These are phyloP conservation scores for Nothophaeocryptopus gaeumannii DNA, from an alignment of 2,329 filamentous ascomycete genomes.

Conservation along the genomic window DNA sequence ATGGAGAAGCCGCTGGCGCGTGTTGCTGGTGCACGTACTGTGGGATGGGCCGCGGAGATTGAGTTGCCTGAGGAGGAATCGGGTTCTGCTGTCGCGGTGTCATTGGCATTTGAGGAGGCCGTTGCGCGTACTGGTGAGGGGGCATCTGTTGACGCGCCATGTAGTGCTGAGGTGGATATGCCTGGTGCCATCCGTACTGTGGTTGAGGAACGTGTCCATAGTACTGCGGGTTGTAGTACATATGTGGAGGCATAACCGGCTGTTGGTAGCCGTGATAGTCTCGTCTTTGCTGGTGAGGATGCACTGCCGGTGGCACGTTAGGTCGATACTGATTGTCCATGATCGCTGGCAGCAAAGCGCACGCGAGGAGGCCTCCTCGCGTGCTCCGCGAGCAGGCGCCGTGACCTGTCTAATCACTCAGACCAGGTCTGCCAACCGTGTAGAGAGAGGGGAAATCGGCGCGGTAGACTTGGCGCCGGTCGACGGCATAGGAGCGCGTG, in stretches of 20 bases:
- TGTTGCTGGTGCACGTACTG: conserved; percentile 21
- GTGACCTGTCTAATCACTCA: too few relatives aligned
- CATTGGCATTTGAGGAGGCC: conserved; percentile 51
- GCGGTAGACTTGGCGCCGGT: too few relatives aligned
- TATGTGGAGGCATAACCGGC: conserved; percentile 26
- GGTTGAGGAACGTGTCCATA: conserved; percentile 37
- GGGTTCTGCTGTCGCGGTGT: conserved; percentile 39
- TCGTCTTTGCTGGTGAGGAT: conserved; percentile 26
- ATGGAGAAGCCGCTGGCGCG: conserved; percentile 12
- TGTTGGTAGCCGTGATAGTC: conserved; percentile 37
- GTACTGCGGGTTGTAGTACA: conserved; percentile 36
- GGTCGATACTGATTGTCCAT: conserved; percentile 13
- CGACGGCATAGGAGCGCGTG: too few relatives aligned
- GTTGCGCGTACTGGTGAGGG: conserved; percentile 37
- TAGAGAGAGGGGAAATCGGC: too few relatives aligned
- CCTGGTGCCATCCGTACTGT: conserved; percentile 36
- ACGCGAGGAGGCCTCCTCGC: too few relatives aligned
- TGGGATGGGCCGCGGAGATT: conserved; percentile 20
- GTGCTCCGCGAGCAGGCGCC: too few relatives aligned
- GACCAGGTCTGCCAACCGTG: too few relatives aligned
- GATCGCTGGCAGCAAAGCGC: not conserved
- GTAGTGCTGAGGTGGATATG: conserved; percentile 40
- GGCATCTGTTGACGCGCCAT: conserved; percentile 35
- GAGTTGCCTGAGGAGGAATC: conserved; percentile 36
- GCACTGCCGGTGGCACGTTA: conserved; percentile 16